These are phyloP conservation scores for Eucalyptus tenuipes DNA, from an alignment of 345 rosid species.

Conservation along the genomic window DNA sequence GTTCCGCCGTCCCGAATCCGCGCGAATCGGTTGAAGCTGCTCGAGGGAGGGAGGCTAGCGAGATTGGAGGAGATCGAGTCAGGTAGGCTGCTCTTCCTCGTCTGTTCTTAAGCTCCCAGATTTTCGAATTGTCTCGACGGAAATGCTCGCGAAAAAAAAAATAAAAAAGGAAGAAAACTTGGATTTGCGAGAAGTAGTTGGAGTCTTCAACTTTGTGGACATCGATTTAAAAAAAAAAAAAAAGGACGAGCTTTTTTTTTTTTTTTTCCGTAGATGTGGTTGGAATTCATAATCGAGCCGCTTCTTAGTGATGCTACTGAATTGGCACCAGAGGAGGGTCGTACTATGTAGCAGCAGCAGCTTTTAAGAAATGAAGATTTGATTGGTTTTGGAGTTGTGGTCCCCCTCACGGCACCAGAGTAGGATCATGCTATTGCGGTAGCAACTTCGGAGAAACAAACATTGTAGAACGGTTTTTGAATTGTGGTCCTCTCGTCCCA, in stretches of 20 bases:
- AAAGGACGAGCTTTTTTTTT: neutral
- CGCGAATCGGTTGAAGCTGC: neutral
- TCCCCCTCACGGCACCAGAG: neutral
- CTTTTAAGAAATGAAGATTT: neutral
- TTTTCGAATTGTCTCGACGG: neutral
- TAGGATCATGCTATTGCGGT: neutral
- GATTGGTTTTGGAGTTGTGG: neutral
- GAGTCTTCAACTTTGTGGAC: neutral
- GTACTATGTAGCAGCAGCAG: neutral
- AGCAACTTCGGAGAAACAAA: neutral
- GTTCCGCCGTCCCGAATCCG: neutral
- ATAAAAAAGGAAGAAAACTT: neutral
- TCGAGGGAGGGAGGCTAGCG: neutral
- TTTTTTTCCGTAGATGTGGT: neutral
- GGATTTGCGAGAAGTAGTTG: neutral
- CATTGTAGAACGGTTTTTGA: neutral
- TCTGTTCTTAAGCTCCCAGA: neutral
- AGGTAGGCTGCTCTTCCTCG: neutral
- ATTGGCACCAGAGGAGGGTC: neutral
- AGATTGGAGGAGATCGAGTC: neutral
- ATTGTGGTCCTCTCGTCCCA: neutral
- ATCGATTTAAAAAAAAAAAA: neutral
- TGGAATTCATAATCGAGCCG: neutral
- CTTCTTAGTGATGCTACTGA: neutral
- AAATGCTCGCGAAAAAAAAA: neutral